phyloP scores from a whole-genome alignment of 116 monocot species.

The Posidonia oceanica region DNA sequence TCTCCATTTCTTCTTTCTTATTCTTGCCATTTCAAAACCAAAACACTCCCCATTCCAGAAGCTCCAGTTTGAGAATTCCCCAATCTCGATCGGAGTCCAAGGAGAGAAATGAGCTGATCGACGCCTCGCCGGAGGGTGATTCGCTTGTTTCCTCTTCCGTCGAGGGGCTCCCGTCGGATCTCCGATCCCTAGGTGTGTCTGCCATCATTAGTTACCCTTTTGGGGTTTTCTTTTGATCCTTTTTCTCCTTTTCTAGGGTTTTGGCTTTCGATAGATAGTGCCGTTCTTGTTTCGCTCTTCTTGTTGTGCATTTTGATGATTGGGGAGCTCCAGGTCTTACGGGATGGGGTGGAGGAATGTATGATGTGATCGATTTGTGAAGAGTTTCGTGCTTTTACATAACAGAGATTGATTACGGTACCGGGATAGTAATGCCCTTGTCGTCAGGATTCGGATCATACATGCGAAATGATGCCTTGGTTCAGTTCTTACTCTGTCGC shows the following conservation, averaged over 20 bases:
- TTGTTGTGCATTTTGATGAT: too few species aligned
- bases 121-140: constrained; percentile 1
- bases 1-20: too few species aligned
- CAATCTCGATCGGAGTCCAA: neutral
- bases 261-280: neutral
- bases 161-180: neutral
- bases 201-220: neutral
- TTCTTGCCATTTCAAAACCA: too few species aligned
- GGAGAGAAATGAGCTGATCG: constrained; percentile 6
- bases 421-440: too few species aligned
- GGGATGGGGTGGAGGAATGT: too few species aligned
- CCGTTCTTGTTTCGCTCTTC: neutral
- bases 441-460: too few species aligned
- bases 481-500: too few species aligned
- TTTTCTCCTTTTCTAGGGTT: neutral
- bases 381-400: too few species aligned
- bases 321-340: too few species aligned
- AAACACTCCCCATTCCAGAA: neutral
- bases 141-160: neutral
- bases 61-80: neutral
- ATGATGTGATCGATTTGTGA: too few species aligned
- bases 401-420: too few species aligned
- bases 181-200: neutral
- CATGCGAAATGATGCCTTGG: too few species aligned
- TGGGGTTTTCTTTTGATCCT: neutral